Evolutionary conservation across 2,329 filamentous ascomycete species (phyloP), one percentile per base, ranked within the genome.

Genomic region (Ophiognomonia clavigignenti-juglandacearum): DNA sequence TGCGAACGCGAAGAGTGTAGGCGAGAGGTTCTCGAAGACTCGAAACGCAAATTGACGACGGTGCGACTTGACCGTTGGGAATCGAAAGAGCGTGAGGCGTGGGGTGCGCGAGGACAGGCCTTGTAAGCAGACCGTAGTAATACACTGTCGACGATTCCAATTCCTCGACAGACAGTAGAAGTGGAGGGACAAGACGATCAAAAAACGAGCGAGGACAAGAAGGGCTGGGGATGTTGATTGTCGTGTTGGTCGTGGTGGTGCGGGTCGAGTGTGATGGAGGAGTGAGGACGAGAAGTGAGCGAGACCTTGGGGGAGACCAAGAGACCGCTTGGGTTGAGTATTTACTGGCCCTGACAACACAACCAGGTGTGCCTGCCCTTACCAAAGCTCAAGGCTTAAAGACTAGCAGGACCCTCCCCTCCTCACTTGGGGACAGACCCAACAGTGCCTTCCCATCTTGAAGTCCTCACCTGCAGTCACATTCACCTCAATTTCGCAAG

Each of bases 131-230:
- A 38, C 29, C 36, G 46, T 51, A 51, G 49, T 31, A 32, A 51
- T 51, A 51, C 27, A 45, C 42, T 32, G 41, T 26, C 40, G 39
- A 19, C 43, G 32, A 20, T 38, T 39, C 39, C 24, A 45, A 44
- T 37, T 32, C 27, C 34, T 24, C 24, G 24, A 38, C 34, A 16
- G 29, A 19, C 29, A 32, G 10, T 10, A 34, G 27, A 31, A 43
- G 32, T 16, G n/a, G 6, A 14, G 13, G 7, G 7, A 7, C 18
- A 38, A 18, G 32, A 35, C 49, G 49, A 51, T 51, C 49, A 51
- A 51, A 51, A 51, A 51, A 51, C 22, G 41, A 51, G 45, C 22
- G 41, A 51, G n/a, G n/a, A n/a, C n/a, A 37, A 34, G 42, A 16
- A 22, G 43, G 49, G 49, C 29, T 43, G 49, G 46, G 31, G 49